Evolutionary conservation across 1,139 yeast genomes (phyloP).

Genomic region (Arxiozyma slooffiae): DNA sequence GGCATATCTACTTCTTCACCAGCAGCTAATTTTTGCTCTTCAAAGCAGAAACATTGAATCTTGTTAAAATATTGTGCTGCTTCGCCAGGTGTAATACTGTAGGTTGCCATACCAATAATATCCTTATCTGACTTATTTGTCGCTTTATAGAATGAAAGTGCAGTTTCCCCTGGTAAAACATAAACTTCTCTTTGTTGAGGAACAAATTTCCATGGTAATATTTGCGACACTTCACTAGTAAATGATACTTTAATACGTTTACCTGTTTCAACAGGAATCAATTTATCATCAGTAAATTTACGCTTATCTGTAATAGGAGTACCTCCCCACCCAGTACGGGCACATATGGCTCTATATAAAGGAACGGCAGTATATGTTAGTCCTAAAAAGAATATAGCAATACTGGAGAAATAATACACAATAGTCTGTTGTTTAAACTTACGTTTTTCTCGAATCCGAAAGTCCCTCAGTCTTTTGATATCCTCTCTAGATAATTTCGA

Average conservation of each 20-base stretch:
- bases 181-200: constrained; percentile 93
- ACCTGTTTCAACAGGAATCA: constrained; percentile 81
- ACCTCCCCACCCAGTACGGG: constrained; percentile 95
- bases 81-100: constrained; percentile 91
- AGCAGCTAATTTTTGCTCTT: constrained; percentile 84
- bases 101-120: constrained; percentile 96
- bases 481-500: constrained; percentile 30
- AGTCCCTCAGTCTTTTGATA: constrained; percentile 28
- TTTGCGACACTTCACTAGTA: constrained; percentile 84
- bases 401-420: constrained; percentile 61
- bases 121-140: constrained; percentile 78
- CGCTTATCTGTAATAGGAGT: constrained; percentile 79
- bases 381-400: constrained; percentile 65
- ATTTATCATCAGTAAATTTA: constrained; percentile 75
- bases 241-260: constrained; percentile 73
- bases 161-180: constrained; percentile 96
- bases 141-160: constrained; percentile 90
- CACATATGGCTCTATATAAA: constrained; percentile 81
- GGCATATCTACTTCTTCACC: constrained; percentile 99
- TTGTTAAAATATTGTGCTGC: constrained; percentile 94
- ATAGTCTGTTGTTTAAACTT: constrained; percentile 40
- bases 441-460: constrained; percentile 29
- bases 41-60: constrained; percentile 96
- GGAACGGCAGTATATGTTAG: constrained; percentile 90
- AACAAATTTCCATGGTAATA: constrained; percentile 89